These are phyloP conservation scores for Phyllosticta ampelicida DNA, from an alignment of 2,329 filamentous ascomycete species.

Conservation along the genomic window DNA sequence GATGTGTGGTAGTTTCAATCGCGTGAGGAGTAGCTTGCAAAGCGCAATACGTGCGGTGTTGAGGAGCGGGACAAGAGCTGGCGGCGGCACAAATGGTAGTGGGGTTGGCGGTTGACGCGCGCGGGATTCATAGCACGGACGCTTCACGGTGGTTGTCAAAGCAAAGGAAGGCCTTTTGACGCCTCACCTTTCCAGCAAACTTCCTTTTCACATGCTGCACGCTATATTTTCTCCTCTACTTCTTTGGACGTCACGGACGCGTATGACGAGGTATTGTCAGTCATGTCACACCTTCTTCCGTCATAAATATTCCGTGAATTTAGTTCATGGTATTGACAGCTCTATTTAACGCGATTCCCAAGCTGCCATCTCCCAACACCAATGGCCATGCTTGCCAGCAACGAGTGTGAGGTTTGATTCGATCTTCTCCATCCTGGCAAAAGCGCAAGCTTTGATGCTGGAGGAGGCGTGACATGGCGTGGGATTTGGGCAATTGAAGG, in stretches of 20 bases:
- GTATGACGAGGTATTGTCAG: too few species aligned
- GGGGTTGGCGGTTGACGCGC: background rate
- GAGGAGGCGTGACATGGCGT: background rate
- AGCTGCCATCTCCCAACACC: conserved; percentile 2
- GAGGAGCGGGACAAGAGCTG: background rate
- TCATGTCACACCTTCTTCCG: background rate
- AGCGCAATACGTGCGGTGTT: background rate
- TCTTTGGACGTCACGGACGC: too few species aligned
- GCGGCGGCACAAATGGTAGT: background rate
- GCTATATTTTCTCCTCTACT: background rate
- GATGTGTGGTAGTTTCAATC: background rate
- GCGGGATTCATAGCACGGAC: background rate
- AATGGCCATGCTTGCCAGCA: conserved; percentile 6
- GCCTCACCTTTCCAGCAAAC: background rate
- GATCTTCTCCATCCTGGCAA: background rate
- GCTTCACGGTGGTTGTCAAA: background rate
- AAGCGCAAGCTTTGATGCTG: background rate
- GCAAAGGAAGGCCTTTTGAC: background rate
- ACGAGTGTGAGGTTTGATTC: background rate
- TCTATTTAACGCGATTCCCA: conserved; percentile 9
- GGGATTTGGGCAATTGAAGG: background rate
- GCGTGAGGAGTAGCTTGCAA: background rate
- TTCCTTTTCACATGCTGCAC: background rate
- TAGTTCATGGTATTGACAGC: background rate
- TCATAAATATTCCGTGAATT: background rate